These are phyloP conservation scores for Aspergillus quadricinctus DNA, from an alignment of 2,329 filamentous ascomycete species.

Conservation along the genomic window DNA sequence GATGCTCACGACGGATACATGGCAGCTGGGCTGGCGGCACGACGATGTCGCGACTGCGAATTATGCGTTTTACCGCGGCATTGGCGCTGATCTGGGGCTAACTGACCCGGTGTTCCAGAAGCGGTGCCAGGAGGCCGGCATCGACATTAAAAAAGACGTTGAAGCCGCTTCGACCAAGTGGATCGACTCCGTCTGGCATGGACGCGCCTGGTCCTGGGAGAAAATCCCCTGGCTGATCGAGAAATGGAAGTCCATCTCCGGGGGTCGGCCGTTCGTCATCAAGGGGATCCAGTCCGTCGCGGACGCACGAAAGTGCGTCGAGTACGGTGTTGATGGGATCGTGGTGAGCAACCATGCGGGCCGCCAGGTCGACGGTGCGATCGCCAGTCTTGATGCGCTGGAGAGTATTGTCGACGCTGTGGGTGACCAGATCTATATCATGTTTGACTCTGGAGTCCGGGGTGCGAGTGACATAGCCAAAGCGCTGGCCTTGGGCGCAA, in stretches of 20 bases:
- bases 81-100: slow-evolving; percentile 55
- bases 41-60: slow-evolving; percentile 54
- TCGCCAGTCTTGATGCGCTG: slow-evolving; percentile 56
- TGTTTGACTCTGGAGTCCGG: slow-evolving; percentile 58
- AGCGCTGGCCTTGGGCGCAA: slow-evolving; percentile 57
- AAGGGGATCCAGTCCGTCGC: slow-evolving; percentile 67
- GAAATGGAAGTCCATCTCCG: slow-evolving; percentile 51
- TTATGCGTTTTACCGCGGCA: slow-evolving; percentile 60
- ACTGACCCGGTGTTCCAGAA: slow-evolving; percentile 57
- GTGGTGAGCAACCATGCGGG: slow-evolving; percentile 69
- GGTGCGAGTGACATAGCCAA: slow-evolving; percentile 57
- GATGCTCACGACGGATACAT: slow-evolving; percentile 61
- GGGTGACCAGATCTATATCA: slow-evolving; percentile 50
- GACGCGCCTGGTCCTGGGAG: slow-evolving; percentile 59
- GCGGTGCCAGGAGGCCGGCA: slow-evolving; percentile 47
- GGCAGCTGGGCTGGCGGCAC: slow-evolving; percentile 60
- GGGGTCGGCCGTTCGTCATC: slow-evolving; percentile 56
- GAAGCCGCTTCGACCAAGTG: slow-evolving; percentile 56
- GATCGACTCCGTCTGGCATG: slow-evolving; percentile 65
- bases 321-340: slow-evolving; percentile 62
- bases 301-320: slow-evolving; percentile 59
- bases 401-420: slow-evolving; percentile 55
- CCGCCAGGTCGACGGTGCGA: slow-evolving; percentile 58
- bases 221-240: slow-evolving; percentile 63
- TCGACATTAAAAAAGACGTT: slow-evolving; percentile 50